Base-by-base conservation (phyloP, 2,329 filamentous ascomycete genomes). In the Shiraia bambusicola region DNA sequence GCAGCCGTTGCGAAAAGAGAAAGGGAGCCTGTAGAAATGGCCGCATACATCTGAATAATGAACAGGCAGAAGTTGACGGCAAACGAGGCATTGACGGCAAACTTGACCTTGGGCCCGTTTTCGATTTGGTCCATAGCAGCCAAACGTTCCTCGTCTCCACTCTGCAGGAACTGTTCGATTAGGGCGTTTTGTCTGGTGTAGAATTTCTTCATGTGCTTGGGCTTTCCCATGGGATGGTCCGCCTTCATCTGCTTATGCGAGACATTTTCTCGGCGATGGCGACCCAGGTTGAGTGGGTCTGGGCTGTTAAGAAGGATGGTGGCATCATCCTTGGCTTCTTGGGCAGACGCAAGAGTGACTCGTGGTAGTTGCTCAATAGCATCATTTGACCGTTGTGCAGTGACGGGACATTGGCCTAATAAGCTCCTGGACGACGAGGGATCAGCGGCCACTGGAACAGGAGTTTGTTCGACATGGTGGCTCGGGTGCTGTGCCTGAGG, bases 1-100 rank as follows among this genome's bases (percentile, higher is more conserved):
- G 82, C 80, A 17, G 82, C 77, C n/a, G 81, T 84, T 12, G 81
- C 81, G 47, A 84, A 82, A 14, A 84, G 72, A 1, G 80, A 80
- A 45, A 84, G 70, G 12, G 81, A 84, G 9, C 77, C 77, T 1
- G 78, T 81, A 25, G 76, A 76, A 38, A 81, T 66, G 37, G 78
- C 78, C 29, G 78, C 79, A 56, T 81, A 81, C 38, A 80, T 62
- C 66, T 82, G 78, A 44, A 81, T 81, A 57, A 78, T 51, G 52
- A 81, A 81, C 19, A 81, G 67, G 45, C 68, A 79, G 42, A 67
- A 67, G 50, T 70, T 69, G 45, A 69, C 66, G 0, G 47, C 8
- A 30, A 67, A 69, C 1, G 64, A 67, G 27, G 64, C 66, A 43
- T 69, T 69, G 34, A 69, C 65, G 2, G 66, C 66, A 34, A 69